Percentiles rank a stretch among this genome's conserved stretches.
These are phyloP conservation scores for Ophiostoma novo-ulmi DNA, from an alignment of 2,329 filamentous ascomycete genomes.

Conservation along the genomic window DNA sequence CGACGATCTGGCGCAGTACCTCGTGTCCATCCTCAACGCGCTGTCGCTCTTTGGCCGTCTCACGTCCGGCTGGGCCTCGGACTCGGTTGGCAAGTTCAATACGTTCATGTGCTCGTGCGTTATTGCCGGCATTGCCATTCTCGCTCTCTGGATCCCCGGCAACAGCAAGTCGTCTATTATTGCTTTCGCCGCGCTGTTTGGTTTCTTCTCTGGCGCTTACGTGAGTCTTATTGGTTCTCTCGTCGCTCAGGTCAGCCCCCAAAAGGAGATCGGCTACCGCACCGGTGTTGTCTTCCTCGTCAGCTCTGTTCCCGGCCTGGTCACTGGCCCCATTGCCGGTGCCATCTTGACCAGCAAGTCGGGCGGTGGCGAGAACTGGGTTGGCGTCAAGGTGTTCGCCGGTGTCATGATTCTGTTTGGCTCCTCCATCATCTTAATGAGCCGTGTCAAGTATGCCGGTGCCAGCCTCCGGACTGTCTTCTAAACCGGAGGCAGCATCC, in stretches of 20 bases:
- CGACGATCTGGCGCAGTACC: constrained; percentile 28
- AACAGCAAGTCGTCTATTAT: constrained; percentile 32
- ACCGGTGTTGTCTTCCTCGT: constrained; percentile 50
- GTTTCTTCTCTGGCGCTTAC: constrained; percentile 38
- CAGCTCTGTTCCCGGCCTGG: constrained; percentile 47
- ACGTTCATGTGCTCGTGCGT: constrained; percentile 44
- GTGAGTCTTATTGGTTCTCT: constrained; percentile 39
- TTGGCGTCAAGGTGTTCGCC: constrained; percentile 38
- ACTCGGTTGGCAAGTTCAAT: constrained; percentile 39
- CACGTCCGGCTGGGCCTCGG: constrained; percentile 31
- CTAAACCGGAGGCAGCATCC: constrained; percentile 20
- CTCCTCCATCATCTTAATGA: constrained; percentile 29
- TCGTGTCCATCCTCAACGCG: constrained; percentile 31
- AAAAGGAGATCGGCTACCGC: constrained; percentile 50
- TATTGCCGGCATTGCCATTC: constrained; percentile 37
- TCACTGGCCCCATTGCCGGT: constrained; percentile 48
- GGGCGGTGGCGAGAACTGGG: constrained; percentile 30
- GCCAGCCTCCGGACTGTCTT: constrained; percentile 30
- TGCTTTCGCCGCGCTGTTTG: constrained; percentile 40
- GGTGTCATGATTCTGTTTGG: constrained; percentile 34
- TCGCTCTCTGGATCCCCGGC: constrained; percentile 43
- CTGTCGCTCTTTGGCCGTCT: constrained; percentile 37
- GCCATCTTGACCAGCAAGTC: constrained; percentile 30
- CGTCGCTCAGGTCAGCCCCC: constrained; percentile 49
- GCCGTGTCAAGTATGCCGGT: constrained; percentile 31